Evolutionary conservation across 139 green algal species (phyloP), one percentile per base, ranked within the genome.

Genomic region (Zygnema cylindricum): DNA sequence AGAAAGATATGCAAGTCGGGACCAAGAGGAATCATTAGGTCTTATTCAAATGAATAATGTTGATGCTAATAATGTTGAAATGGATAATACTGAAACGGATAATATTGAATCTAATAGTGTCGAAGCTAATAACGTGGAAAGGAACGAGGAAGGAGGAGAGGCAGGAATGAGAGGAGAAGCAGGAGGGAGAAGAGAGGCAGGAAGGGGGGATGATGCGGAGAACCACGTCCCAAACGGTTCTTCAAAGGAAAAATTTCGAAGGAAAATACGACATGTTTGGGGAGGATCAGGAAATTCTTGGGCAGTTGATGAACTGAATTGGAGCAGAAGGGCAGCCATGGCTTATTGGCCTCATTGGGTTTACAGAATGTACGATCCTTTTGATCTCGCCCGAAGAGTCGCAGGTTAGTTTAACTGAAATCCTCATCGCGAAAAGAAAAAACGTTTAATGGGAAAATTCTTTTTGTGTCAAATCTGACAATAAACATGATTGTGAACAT

Each of bases 351-450:
- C 86, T 25, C 57, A 90, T 33, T 90, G 86, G 86, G 86, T 86
- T 49, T 90, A 90, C 86, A 54, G 86, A 42, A 87, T 90, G 78
- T 81, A 90, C 1, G 86, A 90, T 2, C 77, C 86, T 30, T 83
- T 43, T 71, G 83, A 89, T 0, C 86, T 90, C 22, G 86, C 86
- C 1, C 40, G 86, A 22, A 78, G 86, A 33, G 86, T 78, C 23
- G 84, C 84, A 85, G 84, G 69, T 85, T n/a, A n/a, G n/a, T n/a
- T n/a, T n/a, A n/a, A 39, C 39, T 40, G 54, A 3, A 69, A 22
- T 11, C 30, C 21, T 81, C 21, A 25, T 35, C 57, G 57, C n/a
- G n/a, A n/a, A n/a, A n/a, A n/a, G n/a, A n/a, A n/a, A n/a, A n/a
- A n/a, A n/a, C n/a, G n/a, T n/a, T n/a, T n/a, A n/a, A n/a, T n/a